Evolutionary conservation across 2,329 filamentous ascomycete genomes (phyloP), one percentile per base, ranked within the genome.

Genomic region (Chalaropsis thielavioides): DNA sequence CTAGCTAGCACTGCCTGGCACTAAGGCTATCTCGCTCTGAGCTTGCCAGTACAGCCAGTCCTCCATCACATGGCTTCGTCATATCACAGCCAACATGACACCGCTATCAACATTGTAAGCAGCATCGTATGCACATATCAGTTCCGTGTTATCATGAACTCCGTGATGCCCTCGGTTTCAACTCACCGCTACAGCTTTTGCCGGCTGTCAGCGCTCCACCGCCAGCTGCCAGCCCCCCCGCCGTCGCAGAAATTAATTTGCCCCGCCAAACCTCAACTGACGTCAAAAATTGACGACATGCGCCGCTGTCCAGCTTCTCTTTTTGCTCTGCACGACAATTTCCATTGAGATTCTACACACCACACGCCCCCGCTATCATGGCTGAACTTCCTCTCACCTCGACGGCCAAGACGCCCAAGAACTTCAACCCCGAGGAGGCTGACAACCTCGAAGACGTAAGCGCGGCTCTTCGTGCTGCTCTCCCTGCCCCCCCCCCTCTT

Each of bases 361-460:
- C 46, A 59, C 19, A 62, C 51, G 49, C 22, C 3, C 44, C 38
- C 22, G 31, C 41, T 44, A 66, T 15, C n/a, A 66, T 67, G 65
- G 56, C 65, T 35, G 65, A 67, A 56, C 44, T 67, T 13, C 62
- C 62, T 15, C 56, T 64, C 41, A 41, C 58, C 17, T 67, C 65
- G 22, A 56, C 56, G 51, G 49, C 56, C 31, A 35, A 54, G 38
- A 62, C 65, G 35, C 65, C 65, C 38, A 64, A 67, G 62, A 58
- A 56, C 38, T 82, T 88, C 75, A 74, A 87, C 74, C 73, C 84
- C 74, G 74, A 85, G 71, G 74, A 81, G 59, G 79, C 80, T 63
- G 73, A 76, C 66, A 83, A 83, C 72, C 77, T 81, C 71, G 80
- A 82, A 70, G 80, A 82, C 74, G 80, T 81, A 71, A 70, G 86